These are phyloP conservation scores for Marsdenia floribunda DNA, from an alignment of 257 asterid species.

Conservation along the genomic window DNA sequence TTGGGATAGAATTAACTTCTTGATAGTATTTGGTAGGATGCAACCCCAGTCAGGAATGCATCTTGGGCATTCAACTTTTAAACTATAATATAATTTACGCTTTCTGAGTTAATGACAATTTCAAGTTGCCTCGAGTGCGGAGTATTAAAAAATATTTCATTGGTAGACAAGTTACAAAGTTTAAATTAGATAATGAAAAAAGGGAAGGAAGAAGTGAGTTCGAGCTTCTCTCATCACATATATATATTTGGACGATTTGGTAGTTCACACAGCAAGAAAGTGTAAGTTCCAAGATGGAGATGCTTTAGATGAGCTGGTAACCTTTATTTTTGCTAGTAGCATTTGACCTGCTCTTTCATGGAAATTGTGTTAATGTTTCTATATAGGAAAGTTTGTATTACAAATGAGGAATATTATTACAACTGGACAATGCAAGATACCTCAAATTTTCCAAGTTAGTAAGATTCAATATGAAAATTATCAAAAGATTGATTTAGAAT, in stretches of 20 bases:
- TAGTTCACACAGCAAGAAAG: too few relatives aligned
- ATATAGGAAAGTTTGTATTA: neutral
- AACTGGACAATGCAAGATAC: neutral
- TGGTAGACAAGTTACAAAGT: neutral
- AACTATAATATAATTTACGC: neutral
- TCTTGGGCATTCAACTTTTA: neutral
- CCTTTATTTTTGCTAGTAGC: too few relatives aligned
- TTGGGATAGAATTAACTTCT: conserved; percentile 14
- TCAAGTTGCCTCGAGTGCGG: neutral
- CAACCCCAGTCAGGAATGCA: neutral
- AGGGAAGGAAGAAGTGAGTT: too few relatives aligned
- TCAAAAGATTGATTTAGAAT: neutral
- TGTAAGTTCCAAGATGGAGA: too few relatives aligned
- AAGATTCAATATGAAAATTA: neutral
- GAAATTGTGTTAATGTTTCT: neutral
- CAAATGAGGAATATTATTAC: neutral
- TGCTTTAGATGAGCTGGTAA: too few relatives aligned
- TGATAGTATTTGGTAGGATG: conserved; percentile 10
- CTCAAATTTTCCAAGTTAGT: neutral
- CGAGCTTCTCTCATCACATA: too few relatives aligned
- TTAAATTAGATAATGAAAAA: too few relatives aligned
- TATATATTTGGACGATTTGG: too few relatives aligned
- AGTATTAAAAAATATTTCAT: neutral
- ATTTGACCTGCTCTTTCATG: too few relatives aligned
- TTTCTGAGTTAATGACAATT: conserved; percentile 8